Evolutionary conservation across 805 yeast species (phyloP).

Genomic region (Saccharomycopsis javanensis): DNA sequence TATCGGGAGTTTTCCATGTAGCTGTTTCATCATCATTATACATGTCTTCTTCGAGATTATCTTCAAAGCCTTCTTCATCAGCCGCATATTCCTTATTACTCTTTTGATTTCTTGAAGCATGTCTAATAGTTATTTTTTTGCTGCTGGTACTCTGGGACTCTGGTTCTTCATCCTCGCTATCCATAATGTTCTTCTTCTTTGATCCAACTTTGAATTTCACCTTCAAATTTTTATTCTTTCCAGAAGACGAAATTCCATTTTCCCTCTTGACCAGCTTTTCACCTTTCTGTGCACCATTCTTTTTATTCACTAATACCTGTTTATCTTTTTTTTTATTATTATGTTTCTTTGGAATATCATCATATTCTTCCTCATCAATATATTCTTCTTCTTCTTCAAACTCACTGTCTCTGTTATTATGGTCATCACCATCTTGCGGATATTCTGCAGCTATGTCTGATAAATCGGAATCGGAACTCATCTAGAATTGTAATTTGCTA

Average conservation of each 20-base stretch:
- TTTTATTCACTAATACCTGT: neutral
- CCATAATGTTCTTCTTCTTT: constrained; percentile 1
- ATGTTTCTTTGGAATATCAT: neutral
- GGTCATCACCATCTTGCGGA: constrained; percentile 1
- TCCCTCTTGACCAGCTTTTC: neutral
- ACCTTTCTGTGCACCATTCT: neutral
- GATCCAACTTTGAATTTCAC: constrained; percentile 2
- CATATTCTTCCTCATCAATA: constrained; percentile 7
- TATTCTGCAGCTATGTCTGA: neutral
- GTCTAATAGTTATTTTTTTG: neutral
- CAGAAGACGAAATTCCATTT: neutral
- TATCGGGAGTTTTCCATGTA: constrained; percentile 35
- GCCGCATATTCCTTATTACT: constrained; percentile 13
- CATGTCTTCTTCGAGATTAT: constrained; percentile 15
- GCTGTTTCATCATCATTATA: constrained; percentile 22
- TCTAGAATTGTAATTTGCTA: too few relatives aligned
- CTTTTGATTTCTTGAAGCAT: constrained; percentile 1
- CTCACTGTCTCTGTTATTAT: constrained; percentile 5
- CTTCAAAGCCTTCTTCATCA: constrained; percentile 28
- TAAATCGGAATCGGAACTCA: constrained; percentile 2
- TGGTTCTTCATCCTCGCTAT: constrained; percentile 11
- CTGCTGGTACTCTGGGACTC: neutral
- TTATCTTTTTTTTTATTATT: constrained; percentile 14
- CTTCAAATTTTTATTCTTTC: constrained; percentile 1
- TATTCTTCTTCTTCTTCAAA: constrained; percentile 4